Evolutionary conservation across 768 basidiomycete genomes (phyloP).

Genomic region (Podaxis carcinomalis): DNA sequence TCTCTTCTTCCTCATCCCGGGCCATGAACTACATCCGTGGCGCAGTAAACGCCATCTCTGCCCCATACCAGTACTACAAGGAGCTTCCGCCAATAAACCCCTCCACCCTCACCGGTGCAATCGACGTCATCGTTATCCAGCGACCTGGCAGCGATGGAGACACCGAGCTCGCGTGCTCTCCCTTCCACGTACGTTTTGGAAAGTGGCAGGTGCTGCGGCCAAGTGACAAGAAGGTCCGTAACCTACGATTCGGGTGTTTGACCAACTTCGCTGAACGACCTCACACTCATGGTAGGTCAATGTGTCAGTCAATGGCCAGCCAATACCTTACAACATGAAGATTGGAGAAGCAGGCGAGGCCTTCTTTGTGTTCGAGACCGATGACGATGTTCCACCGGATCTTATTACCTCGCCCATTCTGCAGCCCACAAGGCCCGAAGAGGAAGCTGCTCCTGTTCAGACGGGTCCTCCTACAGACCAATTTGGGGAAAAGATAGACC

Average conservation of each 20-base stretch:
- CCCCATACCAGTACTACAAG: constrained; percentile 87
- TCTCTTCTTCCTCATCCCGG: constrained; percentile 15
- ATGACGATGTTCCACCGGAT: constrained; percentile 88
- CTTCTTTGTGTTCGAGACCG: constrained; percentile 97
- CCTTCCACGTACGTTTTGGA: constrained; percentile 97
- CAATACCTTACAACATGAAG: constrained; percentile 95
- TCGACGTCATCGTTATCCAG: constrained; percentile 96
- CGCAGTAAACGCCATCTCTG: constrained; percentile 79
- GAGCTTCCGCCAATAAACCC: constrained; percentile 87
- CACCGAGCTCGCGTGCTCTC: constrained; percentile 80
- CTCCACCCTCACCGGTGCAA: constrained; percentile 94
- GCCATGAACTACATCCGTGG: constrained; percentile 87
- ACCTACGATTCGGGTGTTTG: background rate
- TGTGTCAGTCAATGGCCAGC: constrained; percentile 79
- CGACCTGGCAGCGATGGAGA: constrained; percentile 60
- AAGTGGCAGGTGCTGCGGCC: constrained; percentile 95
- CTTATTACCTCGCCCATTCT: constrained; percentile 92
- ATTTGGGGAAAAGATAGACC: constrained; percentile 30
- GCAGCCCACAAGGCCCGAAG: constrained; percentile 51
- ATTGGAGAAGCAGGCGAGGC: constrained; percentile 98
- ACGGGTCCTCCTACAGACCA: constrained; percentile 28
- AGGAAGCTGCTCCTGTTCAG: constrained; percentile 19
- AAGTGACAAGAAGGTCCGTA: constrained; percentile 80
- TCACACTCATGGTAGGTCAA: constrained; percentile 55
- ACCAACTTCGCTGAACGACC: background rate